Base-by-base conservation (phyloP, 768 basidiomycete species). In the Candolleomyces aberdarensis region DNA sequence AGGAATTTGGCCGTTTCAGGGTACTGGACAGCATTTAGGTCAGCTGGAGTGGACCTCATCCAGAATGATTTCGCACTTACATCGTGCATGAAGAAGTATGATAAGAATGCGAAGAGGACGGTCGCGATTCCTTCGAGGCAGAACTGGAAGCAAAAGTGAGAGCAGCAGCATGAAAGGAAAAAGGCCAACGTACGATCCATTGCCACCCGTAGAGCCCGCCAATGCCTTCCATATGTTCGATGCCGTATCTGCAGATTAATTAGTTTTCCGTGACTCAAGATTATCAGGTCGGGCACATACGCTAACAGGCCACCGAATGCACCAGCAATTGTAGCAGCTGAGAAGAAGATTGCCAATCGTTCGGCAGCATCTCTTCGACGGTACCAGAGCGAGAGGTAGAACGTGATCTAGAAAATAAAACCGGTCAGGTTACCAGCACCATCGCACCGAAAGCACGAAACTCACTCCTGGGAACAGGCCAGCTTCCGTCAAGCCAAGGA, bases 341-440 rank as follows among this genome's bases (percentile, higher is more conserved):
- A 80, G 69, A 86, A 86, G 75, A 88, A 87, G 46, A 87, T 74
- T 5, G 85, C 83, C 56, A 85, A 77, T 31, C 86, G 80, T 65
- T 72, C 71, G 17, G 82, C 84, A 49, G 84, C 79, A 65, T 88
- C 86, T 56, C 74, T 71, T 41, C 82, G 74, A 20, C 83, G 78
- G 66, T 89, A 84, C 85, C 86, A 87, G 52, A 83, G 67, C 14
- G 82, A 83, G 49, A 85, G 63, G 70, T 82, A 76, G 62, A 76
- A 78, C 0, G 74, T 75, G 57, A 76, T 69, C 75, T 75, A 40
- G 1, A 49, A 36, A 22, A 40, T 22, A 14, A 41, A 14, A 41
- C 1, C 9, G 8, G 52, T 5, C 55, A 51, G 19, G 14, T 36
- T 6, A 6, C 17, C 40, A 13, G 52, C 46, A 31, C 39, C 13